Conservation (phyloP, 2,329 filamentous ascomycete species). For the Fonsecaea monophora region DNA sequence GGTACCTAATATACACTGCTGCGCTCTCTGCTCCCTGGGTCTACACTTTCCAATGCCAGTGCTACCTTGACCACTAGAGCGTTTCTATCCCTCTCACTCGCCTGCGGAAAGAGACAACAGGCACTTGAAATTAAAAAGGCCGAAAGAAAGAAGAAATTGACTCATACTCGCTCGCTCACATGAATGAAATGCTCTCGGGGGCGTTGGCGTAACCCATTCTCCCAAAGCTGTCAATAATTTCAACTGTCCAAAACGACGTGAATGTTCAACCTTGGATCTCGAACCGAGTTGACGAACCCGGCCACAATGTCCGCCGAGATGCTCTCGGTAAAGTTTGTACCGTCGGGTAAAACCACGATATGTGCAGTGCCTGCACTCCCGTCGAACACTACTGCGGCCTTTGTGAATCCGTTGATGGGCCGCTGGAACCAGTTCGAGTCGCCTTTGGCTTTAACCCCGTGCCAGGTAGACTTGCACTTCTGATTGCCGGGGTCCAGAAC, state of each 20-base stretch:
- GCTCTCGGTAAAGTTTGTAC: constrained; percentile 32
- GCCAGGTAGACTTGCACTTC: constrained; percentile 73
- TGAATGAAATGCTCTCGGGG: neutral
- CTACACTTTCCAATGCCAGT: neutral
- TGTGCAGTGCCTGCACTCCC: constrained; percentile 31
- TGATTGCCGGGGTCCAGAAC: constrained; percentile 69
- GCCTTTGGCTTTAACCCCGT: constrained; percentile 65
- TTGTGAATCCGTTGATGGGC: constrained; percentile 65
- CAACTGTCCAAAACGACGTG: constrained; percentile 25
- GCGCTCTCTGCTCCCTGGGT: neutral
- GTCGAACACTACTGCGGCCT: constrained; percentile 68
- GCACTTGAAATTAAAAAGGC: neutral
- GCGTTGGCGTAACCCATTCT: neutral
- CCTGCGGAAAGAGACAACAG: neutral
- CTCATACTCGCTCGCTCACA: neutral
- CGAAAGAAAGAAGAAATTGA: neutral
- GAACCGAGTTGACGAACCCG: constrained; percentile 25
- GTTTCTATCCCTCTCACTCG: neutral
- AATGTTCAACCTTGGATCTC: constrained; percentile 24
- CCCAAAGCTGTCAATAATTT: neutral
- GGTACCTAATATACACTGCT: neutral
- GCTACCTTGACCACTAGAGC: neutral
- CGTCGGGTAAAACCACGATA: constrained; percentile 34
- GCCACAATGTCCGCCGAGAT: constrained; percentile 29
- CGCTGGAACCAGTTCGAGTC: constrained; percentile 75